Conservation (phyloP, 2,329 filamentous ascomycete species). For the Fusarium buxicola region DNA sequence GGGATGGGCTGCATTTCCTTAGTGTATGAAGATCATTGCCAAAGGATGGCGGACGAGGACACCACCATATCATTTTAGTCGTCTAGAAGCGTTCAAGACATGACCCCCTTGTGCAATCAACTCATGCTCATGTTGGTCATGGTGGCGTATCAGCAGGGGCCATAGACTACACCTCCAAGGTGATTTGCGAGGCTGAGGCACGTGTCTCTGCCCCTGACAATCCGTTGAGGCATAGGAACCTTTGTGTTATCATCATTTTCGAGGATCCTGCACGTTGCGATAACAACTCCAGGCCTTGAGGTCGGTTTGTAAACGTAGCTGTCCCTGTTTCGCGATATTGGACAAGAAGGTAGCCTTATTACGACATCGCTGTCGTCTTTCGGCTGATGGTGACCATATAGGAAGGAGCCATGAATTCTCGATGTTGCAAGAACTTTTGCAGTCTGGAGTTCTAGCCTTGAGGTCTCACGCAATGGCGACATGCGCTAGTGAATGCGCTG, state of each 20-base stretch:
- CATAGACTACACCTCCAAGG: not conserved
- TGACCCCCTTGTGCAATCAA: conserved; percentile 3
- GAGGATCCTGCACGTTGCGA: not conserved
- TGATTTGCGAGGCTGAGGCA: not conserved
- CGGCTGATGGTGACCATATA: conserved; percentile 23
- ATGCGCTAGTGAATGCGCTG: not conserved
- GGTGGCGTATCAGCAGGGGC: not conserved
- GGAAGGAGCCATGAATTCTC: conserved; percentile 33
- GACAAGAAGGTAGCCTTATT: conserved; percentile 26
- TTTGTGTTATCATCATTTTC: conserved; percentile 15
- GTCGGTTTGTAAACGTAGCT: not conserved
- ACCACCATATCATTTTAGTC: conserved; percentile 3
- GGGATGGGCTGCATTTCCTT: conserved; percentile 2
- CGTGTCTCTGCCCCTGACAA: not conserved
- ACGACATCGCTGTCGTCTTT: conserved; percentile 11
- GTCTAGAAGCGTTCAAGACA: conserved; percentile 18
- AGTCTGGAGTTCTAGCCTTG: not conserved
- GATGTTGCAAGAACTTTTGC: conserved; percentile 36
- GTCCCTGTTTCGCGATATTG: conserved; percentile 1
- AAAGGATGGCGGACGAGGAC: not conserved
- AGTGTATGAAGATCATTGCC: not conserved
- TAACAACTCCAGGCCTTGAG: not conserved
- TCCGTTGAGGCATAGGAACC: conserved; percentile 5
- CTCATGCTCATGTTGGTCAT: not conserved
- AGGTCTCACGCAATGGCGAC: conserved; percentile 13